Evolutionary conservation across 129 eudicot genomes (phyloP).

Genomic region (Pseudognaphalium luteoalbum): DNA sequence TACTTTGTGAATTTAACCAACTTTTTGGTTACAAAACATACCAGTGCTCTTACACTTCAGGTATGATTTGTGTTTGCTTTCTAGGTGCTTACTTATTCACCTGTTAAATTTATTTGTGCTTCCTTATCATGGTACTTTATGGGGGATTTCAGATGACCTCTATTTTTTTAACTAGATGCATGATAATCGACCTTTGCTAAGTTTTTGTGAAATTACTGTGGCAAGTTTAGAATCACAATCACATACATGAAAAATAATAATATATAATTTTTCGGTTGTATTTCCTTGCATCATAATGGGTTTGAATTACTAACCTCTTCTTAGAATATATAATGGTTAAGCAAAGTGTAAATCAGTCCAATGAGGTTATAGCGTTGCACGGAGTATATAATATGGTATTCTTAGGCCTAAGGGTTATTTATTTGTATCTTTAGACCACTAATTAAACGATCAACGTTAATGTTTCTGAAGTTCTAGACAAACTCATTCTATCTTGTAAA

Average conservation of each 20-base stretch:
- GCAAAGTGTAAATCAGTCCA: background rate
- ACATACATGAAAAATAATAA: conserved; percentile 10
- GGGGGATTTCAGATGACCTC: background rate
- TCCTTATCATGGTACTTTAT: background rate
- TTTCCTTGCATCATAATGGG: conserved; percentile 3
- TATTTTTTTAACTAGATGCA: conserved; percentile 10
- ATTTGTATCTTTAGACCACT: background rate
- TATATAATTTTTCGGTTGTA: background rate
- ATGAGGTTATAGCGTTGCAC: background rate
- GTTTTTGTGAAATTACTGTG: conserved; percentile 4
- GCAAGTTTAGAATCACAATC: background rate
- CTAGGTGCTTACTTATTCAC: background rate
- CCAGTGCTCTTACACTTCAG: conserved; percentile 74
- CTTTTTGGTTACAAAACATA: conserved; percentile 71
- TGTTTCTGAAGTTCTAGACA: background rate
- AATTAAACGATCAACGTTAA: background rate
- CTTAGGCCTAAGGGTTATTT: background rate
- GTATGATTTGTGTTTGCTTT: conserved; percentile 21
- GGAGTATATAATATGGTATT: background rate
- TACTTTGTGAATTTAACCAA: conserved; percentile 60
- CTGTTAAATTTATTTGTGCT: conserved; percentile 3
- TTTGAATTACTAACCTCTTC: background rate
- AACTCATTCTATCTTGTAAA: background rate
- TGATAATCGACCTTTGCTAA: background rate
- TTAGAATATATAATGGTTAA: background rate